Evolutionary conservation across 345 rosid genomes (phyloP).

Genomic region (Pugionium cornutum): DNA sequence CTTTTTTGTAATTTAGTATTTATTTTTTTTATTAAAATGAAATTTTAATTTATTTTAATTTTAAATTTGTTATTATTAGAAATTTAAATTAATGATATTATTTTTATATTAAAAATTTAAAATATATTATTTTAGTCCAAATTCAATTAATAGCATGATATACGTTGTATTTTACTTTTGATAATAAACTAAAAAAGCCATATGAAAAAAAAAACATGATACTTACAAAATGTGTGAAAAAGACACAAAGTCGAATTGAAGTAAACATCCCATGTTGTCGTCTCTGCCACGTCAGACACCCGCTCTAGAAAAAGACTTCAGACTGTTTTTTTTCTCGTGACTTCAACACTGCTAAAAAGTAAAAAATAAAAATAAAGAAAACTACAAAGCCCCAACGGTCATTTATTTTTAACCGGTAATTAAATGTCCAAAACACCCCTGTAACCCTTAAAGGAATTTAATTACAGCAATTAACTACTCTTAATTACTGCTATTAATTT

Average conservation of each 20-base stretch:
- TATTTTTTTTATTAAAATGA: too few species aligned
- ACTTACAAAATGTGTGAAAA: not conserved
- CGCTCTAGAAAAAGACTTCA: constrained; percentile 28
- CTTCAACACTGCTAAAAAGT: not conserved
- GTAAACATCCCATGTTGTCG: constrained; percentile 34
- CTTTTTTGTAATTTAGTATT: too few species aligned
- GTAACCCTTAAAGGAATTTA: not conserved
- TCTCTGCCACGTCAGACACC: constrained; percentile 35
- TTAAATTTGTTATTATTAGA: too few species aligned
- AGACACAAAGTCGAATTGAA: constrained; percentile 21
- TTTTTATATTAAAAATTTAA: too few species aligned
- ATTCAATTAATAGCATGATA: too few species aligned
- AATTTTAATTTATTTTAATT: too few species aligned
- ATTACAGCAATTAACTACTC: constrained; percentile 19
- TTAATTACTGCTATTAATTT: constrained; percentile 16
- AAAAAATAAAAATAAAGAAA: not conserved
- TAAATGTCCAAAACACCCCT: constrained; percentile 23
- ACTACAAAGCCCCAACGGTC: constrained; percentile 35
- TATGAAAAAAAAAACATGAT: constrained; percentile 7
- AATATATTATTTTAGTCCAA: too few species aligned
- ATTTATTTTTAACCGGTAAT: not conserved
- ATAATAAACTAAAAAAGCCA: not conserved
- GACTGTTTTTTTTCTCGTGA: not conserved
- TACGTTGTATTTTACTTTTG: too few species aligned
- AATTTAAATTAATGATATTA: too few species aligned